Evolutionary conservation across 257 asterid genomes (phyloP).

Genomic region (Eustoma russellianum): DNA sequence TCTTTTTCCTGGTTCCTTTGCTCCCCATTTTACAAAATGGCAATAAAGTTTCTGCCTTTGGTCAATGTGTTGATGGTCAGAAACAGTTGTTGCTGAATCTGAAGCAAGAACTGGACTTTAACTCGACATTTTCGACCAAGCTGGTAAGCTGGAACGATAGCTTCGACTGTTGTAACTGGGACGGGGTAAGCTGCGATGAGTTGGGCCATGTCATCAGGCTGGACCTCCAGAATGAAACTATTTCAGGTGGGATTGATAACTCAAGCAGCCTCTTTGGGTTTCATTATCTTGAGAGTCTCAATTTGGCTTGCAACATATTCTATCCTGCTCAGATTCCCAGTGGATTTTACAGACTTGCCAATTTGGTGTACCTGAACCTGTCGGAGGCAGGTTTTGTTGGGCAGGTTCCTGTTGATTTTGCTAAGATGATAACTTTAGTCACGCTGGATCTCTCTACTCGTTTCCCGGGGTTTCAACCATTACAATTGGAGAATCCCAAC

Average conservation of each 20-base stretch:
- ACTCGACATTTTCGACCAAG: conserved; percentile 1
- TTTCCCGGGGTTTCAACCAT: not conserved
- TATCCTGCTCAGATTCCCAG: not conserved
- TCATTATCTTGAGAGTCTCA: conserved; percentile 11
- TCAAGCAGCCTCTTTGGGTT: conserved; percentile 8
- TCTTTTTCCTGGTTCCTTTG: conserved; percentile 28
- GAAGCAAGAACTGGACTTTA: not conserved
- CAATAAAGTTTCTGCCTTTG: not conserved
- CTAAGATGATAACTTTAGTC: conserved; percentile 2
- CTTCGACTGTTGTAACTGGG: conserved; percentile 50
- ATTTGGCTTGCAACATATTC: conserved; percentile 12
- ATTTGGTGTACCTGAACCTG: conserved; percentile 12
- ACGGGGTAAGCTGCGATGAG: conserved; percentile 42
- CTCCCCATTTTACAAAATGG: conserved; percentile 12
- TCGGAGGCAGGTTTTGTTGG: conserved; percentile 18
- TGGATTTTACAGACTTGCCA: conserved; percentile 1
- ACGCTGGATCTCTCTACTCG: conserved; percentile 9
- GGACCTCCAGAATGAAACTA: conserved; percentile 27
- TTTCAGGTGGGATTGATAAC: conserved; percentile 17
- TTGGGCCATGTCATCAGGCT: conserved; percentile 36
- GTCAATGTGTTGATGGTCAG: conserved; percentile 16
- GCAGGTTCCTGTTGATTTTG: conserved; percentile 22
- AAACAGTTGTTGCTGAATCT: conserved; percentile 12
- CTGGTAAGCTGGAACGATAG: conserved; percentile 28
- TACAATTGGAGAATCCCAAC: conserved; percentile 4